These are phyloP conservation scores for Abelmoschus esculentus DNA, from an alignment of 345 rosid genomes.

Conservation along the genomic window DNA sequence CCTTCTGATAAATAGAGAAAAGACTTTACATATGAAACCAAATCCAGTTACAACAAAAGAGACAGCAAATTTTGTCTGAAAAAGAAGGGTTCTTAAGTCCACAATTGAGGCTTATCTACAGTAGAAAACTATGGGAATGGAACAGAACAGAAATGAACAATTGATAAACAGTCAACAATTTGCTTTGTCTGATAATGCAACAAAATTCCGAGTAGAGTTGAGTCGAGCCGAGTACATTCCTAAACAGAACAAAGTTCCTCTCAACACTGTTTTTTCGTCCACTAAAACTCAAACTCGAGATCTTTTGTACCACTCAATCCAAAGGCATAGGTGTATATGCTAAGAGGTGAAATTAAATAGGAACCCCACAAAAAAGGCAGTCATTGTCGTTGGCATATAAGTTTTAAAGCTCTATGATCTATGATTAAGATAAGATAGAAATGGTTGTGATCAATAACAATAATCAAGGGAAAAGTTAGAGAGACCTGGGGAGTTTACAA, in stretches of 20 bases:
- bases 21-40: not conserved
- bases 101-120: slow-evolving; percentile 13
- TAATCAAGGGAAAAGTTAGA: not conserved
- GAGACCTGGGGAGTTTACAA: slow-evolving; percentile 82
- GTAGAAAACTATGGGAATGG: not conserved
- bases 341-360: not conserved
- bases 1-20: not conserved
- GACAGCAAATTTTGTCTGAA: not conserved
- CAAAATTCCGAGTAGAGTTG: too few relatives aligned
- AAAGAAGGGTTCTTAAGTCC: not conserved
- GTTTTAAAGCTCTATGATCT: not conserved
- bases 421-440: not conserved
- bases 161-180: not conserved
- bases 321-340: too few relatives aligned
- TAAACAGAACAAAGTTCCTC: too few relatives aligned
- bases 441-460: too few relatives aligned
- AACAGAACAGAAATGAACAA: slow-evolving; percentile 1
- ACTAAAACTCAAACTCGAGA: too few relatives aligned
- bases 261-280: too few relatives aligned
- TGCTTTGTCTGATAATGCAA: not conserved
- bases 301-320: too few relatives aligned
- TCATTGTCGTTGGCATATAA: slow-evolving; percentile 8
- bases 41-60: not conserved
- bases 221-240: too few relatives aligned
- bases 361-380: not conserved